phyloP scores from a whole-genome alignment of 2,329 filamentous ascomycete species.

The Arachnomyces sp. region DNA sequence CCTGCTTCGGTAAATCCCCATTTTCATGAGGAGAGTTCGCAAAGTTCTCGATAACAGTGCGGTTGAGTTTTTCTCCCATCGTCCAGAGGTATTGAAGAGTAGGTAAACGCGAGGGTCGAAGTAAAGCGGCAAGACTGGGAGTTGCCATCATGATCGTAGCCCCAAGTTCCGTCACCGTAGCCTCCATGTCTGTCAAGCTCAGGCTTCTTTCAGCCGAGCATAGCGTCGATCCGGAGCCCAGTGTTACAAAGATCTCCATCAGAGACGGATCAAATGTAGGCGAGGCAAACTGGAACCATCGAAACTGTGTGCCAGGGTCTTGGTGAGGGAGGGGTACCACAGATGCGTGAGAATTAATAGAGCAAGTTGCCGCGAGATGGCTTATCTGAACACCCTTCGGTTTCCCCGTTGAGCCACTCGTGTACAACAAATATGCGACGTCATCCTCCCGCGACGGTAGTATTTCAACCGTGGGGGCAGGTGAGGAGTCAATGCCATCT shows the following conservation, averaged over 20 bases:
- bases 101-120: conserved; percentile 20
- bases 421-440: conserved; percentile 43
- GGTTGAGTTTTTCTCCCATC: conserved; percentile 28
- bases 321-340: conserved; percentile 19
- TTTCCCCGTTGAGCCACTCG: conserved; percentile 75
- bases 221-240: conserved; percentile 26
- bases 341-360: conserved; percentile 22
- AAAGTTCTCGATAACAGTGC: conserved; percentile 27
- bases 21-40: conserved; percentile 3
- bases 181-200: conserved; percentile 22
- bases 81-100: conserved; percentile 25
- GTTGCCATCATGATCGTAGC: conserved; percentile 34
- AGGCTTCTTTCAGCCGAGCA: conserved; percentile 24
- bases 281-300: conserved; percentile 32
- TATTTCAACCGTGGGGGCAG: too few species aligned
- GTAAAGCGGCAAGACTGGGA: conserved; percentile 29
- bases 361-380: conserved; percentile 24
- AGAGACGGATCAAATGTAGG: conserved; percentile 27
- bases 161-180: conserved; percentile 19
- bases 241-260: conserved; percentile 25
- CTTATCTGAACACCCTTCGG: conserved; percentile 64
- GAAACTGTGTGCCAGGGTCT: conserved; percentile 15
- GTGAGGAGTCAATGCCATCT: not conserved
- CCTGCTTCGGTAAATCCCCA: too few species aligned
- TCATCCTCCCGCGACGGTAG: not conserved